phyloP scores from a whole-genome alignment of 1,139 yeast species.

The Candida sp. region DNA sequence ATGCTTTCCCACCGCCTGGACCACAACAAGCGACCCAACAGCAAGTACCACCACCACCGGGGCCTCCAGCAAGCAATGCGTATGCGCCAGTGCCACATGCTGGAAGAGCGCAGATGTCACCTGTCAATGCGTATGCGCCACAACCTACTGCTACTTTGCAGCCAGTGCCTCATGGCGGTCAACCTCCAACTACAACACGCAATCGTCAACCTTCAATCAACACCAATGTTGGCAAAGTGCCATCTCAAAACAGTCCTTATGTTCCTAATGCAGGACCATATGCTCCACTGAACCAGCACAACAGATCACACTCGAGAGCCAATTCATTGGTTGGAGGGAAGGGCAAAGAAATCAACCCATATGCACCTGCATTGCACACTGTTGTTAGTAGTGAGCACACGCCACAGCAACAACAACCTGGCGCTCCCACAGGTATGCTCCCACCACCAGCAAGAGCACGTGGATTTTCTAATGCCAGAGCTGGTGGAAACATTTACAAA shows the following conservation, averaged over 20 bases:
- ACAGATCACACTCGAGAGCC: conserved; percentile 44
- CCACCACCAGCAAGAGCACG: conserved; percentile 24
- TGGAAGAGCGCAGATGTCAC: not conserved
- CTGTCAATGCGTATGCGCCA: not conserved
- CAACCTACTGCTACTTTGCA: conserved; percentile 13
- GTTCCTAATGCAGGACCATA: conserved; percentile 53
- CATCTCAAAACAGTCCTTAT: conserved; percentile 37
- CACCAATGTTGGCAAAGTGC: conserved; percentile 22
- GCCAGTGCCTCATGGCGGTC: conserved; percentile 9
- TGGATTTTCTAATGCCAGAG: conserved; percentile 31
- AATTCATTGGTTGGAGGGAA: conserved; percentile 47
- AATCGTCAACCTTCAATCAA: conserved; percentile 16
- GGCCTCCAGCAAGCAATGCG: conserved; percentile 4
- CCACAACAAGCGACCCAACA: not conserved
- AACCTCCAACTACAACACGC: conserved; percentile 3
- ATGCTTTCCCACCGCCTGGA: conserved; percentile 7
- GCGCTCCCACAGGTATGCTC: conserved; percentile 8
- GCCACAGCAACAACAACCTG: conserved; percentile 2
- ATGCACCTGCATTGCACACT: conserved; percentile 41
- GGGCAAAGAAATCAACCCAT: conserved; percentile 48
- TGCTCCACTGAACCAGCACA: conserved; percentile 41
- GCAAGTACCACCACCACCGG: conserved; percentile 4
- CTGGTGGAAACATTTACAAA: conserved; percentile 25
- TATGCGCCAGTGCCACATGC: conserved; percentile 6
- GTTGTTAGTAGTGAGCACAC: conserved; percentile 18